A percentile compares a stretch with the other conserved stretches of the same genome.
These are phyloP conservation scores for Alternaria triticimaculans DNA, from an alignment of 2,329 filamentous ascomycete species.

Conservation along the genomic window DNA sequence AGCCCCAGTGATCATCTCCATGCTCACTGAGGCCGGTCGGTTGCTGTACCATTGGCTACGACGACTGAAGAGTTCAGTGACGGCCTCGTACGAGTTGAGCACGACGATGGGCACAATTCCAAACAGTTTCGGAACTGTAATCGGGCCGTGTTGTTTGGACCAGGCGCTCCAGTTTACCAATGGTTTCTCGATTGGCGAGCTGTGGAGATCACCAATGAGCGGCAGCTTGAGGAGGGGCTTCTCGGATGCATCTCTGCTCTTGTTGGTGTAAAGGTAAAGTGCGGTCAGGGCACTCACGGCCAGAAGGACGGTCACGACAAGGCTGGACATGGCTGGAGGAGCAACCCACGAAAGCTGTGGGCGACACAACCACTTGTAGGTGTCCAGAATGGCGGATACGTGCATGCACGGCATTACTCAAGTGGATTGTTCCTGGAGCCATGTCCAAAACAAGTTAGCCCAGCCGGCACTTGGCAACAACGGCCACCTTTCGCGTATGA, in stretches of 20 bases:
- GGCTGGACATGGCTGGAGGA: slow-evolving; percentile 5
- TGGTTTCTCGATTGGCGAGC: slow-evolving; percentile 11
- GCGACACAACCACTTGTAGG: background rate
- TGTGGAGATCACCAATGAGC: slow-evolving; percentile 15
- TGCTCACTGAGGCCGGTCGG: slow-evolving; percentile 15
- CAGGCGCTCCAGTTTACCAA: slow-evolving; percentile 13
- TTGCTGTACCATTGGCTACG: slow-evolving; percentile 18
- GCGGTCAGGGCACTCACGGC: slow-evolving; percentile 1
- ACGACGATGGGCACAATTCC: slow-evolving; percentile 15
- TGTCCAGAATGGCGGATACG: background rate
- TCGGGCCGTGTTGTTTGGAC: slow-evolving; percentile 12
- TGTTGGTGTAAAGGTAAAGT: slow-evolving; percentile 3
- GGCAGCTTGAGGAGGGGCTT: slow-evolving; percentile 13
- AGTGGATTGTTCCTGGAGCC: background rate
- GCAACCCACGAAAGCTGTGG: background rate
- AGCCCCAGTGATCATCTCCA: slow-evolving; percentile 19
- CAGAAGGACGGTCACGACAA: slow-evolving; percentile 1
- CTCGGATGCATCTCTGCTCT: background rate
- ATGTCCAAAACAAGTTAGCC: background rate
- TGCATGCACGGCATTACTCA: slow-evolving; percentile 4
- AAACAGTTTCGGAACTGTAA: slow-evolving; percentile 10
- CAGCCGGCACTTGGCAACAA: background rate
- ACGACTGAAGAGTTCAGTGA: slow-evolving; percentile 17
- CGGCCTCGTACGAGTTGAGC: slow-evolving; percentile 15
- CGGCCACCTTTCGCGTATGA: background rate